Percentiles rank a stretch among this genome's conserved stretches.
phyloP scores from a whole-genome alignment of 306 rosid species.

The Oemleria cerasiformis region DNA sequence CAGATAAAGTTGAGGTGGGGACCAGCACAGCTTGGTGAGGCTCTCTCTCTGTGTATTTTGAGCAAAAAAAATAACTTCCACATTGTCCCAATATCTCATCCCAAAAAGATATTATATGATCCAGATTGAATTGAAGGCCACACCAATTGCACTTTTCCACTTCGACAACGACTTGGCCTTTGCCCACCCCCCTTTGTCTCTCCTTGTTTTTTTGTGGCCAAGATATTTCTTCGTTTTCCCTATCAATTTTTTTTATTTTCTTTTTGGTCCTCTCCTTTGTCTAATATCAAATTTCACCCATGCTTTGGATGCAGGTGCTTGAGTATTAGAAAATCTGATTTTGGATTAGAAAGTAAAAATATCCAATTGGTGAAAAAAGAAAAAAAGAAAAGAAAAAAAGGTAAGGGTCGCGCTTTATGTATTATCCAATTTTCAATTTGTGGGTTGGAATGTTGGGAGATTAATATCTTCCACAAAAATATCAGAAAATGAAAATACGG shows the following conservation, averaged over 20 bases:
- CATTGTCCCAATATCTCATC: too few relatives aligned
- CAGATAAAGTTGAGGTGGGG: constrained; percentile 30
- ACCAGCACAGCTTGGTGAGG: constrained; percentile 10
- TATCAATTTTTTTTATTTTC: not conserved
- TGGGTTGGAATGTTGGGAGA: not conserved
- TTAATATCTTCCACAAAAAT: constrained; percentile 15
- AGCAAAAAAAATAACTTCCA: not conserved
- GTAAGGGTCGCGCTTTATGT: too few relatives aligned
- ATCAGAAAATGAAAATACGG: not conserved
- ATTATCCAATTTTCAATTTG: not conserved
- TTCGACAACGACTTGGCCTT: not conserved
- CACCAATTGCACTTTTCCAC: constrained; percentile 2
- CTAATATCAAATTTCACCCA: not conserved
- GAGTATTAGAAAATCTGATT: too few relatives aligned
- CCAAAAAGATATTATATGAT: not conserved
- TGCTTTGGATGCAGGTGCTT: too few relatives aligned
- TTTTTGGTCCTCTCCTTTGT: too few relatives aligned
- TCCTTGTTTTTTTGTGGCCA: constrained; percentile 23
- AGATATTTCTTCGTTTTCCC: constrained; percentile 11
- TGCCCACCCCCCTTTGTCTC: constrained; percentile 16
- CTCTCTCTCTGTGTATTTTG: not conserved
- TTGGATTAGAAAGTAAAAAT: not conserved
- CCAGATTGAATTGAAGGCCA: not conserved
- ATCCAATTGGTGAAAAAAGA: not conserved
- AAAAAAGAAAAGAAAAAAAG: not conserved